phyloP scores from a whole-genome alignment of 225 moss, liverwort and hornwort species.

The Straminergon stramineum region DNA sequence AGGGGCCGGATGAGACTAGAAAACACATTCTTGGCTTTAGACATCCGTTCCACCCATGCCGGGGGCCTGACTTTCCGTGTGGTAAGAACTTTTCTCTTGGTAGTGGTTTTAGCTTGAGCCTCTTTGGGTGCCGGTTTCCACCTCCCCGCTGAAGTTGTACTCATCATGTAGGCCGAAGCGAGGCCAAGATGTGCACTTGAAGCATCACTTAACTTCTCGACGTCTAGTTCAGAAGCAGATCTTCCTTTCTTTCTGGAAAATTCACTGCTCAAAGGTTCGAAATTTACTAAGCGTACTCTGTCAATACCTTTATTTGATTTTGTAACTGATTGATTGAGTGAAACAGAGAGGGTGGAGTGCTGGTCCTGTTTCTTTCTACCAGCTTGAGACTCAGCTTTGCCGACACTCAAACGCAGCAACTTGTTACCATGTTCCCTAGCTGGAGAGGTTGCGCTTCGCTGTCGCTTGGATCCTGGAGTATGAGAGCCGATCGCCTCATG shows the following conservation, averaged over 20 bases:
- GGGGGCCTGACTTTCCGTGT: slow-evolving; percentile 3
- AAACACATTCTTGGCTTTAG: slow-evolving; percentile 12
- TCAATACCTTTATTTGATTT: neutral
- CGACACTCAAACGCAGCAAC: slow-evolving; percentile 19
- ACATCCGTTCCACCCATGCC: slow-evolving; percentile 46
- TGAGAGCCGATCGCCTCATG: neutral
- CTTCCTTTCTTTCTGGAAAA: neutral
- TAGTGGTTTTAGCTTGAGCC: neutral
- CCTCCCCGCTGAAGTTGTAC: neutral
- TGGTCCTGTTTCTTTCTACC: neutral
- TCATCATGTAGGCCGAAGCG: neutral
- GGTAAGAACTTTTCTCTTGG: neutral
- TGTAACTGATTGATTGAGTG: neutral
- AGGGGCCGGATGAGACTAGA: slow-evolving; percentile 4
- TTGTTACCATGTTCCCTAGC: slow-evolving; percentile 19
- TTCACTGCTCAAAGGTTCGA: neutral
- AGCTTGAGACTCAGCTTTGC: slow-evolving; percentile 5
- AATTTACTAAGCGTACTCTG: neutral
- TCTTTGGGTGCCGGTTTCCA: neutral
- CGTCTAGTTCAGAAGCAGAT: neutral
- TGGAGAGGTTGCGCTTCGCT: slow-evolving; percentile 13
- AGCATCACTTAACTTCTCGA: neutral
- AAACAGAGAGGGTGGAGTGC: neutral
- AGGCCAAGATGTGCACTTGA: neutral
- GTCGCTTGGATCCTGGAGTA: slow-evolving; percentile 13